Base-by-base conservation (phyloP, 768 basidiomycete species). In the Erythrobasidium yunnanense region DNA sequence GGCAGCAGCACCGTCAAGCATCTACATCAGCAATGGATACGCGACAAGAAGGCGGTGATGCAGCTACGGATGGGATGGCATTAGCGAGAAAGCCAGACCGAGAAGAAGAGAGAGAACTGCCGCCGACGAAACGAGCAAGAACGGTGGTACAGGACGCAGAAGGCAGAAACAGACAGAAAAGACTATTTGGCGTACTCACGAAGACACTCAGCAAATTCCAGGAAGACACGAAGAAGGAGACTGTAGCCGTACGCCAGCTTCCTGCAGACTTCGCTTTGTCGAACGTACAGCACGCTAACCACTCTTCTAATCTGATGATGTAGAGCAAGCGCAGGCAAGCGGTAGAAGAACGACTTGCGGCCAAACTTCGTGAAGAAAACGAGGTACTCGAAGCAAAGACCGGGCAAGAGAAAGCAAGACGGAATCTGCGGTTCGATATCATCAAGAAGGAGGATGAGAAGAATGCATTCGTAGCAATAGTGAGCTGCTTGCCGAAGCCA, bases 401-500 rank as follows among this genome's bases (percentile, higher is more conserved):
- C 17, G 29, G 18, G 17, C 22, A 55, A 1, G 68, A 67, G 22
- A 23, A 62, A 22, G 60, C 68, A 55, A 32, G 32, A 8, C 69
- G 60, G 55, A 66, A 67, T 1, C 34, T 72, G 32, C 57, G 55
- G 47, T 11, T 45, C 30, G 55, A 55, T 8, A 38, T 73, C 2
- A 34, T 35, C 2, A 68, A 55, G 53, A 68, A 52, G 51, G 69
- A 70, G 52, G 70, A 73, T 17, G 71, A 72, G 63, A 53, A 68
- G n/a, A 32, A 27, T 2, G 34, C 30, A 0, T 42, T 50, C 7
- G 68, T 68, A 3, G 27, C 60, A 1, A 66, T 73, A 46, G 70
- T 72, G 51, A 33, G 71, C 65, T 2, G 15, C 46, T 15, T 42
- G 38, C 11, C 38, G n/a, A 11, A n/a, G n/a, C n/a, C n/a, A n/a